Percentiles rank a stretch among this genome's conserved stretches.
phyloP scores from a whole-genome alignment of 2,329 filamentous ascomycete species.

The Microdochium nivale region DNA sequence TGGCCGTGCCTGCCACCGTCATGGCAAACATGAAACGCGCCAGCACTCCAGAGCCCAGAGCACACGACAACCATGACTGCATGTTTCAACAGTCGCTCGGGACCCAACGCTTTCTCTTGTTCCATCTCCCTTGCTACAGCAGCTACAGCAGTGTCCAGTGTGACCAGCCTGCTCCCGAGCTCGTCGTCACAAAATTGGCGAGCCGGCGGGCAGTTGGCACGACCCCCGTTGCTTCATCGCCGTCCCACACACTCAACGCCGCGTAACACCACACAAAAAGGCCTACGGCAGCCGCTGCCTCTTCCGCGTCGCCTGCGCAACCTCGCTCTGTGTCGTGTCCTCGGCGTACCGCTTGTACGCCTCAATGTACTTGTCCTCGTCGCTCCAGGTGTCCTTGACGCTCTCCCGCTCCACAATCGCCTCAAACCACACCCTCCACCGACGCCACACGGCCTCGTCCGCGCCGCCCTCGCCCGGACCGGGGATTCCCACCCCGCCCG shows the following conservation, averaged over 20 bases:
- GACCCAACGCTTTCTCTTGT: no score
- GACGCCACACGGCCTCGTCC: slow-evolving; percentile 50
- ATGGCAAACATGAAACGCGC: no score
- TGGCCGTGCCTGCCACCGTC: no score
- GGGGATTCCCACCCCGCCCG: slow-evolving; percentile 39
- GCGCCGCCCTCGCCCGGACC: slow-evolving; percentile 16
- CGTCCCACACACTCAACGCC: background rate
- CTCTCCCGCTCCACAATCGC: slow-evolving; percentile 53
- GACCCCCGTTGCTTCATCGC: no score
- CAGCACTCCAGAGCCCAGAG: no score
- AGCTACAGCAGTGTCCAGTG: no score
- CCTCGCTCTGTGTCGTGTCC: slow-evolving; percentile 52
- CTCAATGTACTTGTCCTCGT: slow-evolving; percentile 55
- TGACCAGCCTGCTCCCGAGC: no score
- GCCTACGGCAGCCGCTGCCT: slow-evolving; percentile 53
- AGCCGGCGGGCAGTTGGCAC: no score
- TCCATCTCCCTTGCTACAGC: no score
- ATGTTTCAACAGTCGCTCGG: no score
- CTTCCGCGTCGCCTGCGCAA: slow-evolving; percentile 53
- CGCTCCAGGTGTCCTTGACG: slow-evolving; percentile 59
- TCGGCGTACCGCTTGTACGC: slow-evolving; percentile 63
- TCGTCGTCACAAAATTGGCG: no score
- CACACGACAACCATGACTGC: no score
- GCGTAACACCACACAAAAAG: background rate
- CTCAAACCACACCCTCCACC: slow-evolving; percentile 57